Evolutionary conservation across 1,284 basidiomycete genomes (phyloP).

Genomic region (Cutaneotrichosporon mucoides): DNA sequence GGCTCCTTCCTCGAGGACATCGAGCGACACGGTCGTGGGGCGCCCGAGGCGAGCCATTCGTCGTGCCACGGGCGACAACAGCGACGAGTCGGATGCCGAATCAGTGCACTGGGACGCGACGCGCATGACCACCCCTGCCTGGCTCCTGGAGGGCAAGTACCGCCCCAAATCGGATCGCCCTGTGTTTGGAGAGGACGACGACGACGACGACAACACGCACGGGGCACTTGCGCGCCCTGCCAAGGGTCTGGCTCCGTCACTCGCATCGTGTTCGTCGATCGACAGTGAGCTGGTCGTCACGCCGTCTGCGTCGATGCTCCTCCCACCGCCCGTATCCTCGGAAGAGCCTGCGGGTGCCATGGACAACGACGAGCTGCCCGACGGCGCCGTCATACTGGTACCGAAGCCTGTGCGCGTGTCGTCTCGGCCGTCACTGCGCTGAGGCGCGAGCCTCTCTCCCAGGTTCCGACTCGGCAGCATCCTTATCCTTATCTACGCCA

Average conservation of each 20-base stretch:
- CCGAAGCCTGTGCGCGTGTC: too few relatives aligned
- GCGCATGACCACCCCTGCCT: neutral
- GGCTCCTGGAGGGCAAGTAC: neutral
- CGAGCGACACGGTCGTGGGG: neutral
- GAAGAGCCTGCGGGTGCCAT: too few relatives aligned
- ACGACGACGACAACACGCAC: neutral
- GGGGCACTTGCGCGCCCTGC: neutral
- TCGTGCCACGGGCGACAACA: neutral
- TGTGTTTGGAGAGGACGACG: neutral
- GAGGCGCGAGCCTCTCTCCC: too few relatives aligned
- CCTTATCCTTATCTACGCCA: too few relatives aligned
- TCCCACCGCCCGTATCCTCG: neutral
- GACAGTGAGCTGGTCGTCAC: neutral
- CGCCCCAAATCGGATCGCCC: neutral
- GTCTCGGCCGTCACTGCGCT: too few relatives aligned
- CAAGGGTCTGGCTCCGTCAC: neutral
- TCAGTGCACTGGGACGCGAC: neutral
- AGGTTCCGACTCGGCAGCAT: too few relatives aligned
- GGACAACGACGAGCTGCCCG: neutral
- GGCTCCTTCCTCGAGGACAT: too few relatives aligned
- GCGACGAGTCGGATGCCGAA: neutral
- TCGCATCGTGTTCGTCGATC: neutral
- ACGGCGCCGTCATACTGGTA: neutral
- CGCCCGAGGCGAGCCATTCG: neutral
- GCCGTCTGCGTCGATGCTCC: neutral